A percentile compares a stretch with the other conserved stretches of the same genome.
Conservation (phyloP, 768 basidiomycete genomes). For the Atractiella rhizophila region DNA sequence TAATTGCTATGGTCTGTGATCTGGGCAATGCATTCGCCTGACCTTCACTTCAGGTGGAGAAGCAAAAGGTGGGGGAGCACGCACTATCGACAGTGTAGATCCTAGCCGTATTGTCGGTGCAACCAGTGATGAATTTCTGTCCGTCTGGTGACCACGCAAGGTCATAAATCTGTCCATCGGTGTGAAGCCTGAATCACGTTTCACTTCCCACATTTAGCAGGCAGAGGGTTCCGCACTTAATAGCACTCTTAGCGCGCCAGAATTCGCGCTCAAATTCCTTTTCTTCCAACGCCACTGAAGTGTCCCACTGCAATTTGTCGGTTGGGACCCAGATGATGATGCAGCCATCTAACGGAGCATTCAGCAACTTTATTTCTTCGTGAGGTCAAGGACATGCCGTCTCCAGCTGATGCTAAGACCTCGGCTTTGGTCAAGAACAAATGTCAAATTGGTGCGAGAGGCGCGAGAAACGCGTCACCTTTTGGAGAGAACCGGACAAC, state of each 20-base stretch:
- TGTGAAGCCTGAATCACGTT: slow-evolving; percentile 24
- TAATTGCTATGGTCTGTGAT: slow-evolving; percentile 86
- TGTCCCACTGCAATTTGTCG: slow-evolving; percentile 41
- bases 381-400: slow-evolving; percentile 29
- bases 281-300: slow-evolving; percentile 43
- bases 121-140: slow-evolving; percentile 80
- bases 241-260: slow-evolving; percentile 42
- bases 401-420: slow-evolving; percentile 81
- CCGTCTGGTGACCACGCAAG: slow-evolving; percentile 91
- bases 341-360: slow-evolving; percentile 38
- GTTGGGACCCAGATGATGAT: slow-evolving; percentile 85
- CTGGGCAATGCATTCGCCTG: slow-evolving; percentile 66
- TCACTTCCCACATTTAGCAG: neutral
- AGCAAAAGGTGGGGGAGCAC: slow-evolving; percentile 12
- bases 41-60: neutral
- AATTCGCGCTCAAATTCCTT: slow-evolving; percentile 72
- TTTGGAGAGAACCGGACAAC: slow-evolving; percentile 89
- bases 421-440: slow-evolving; percentile 34
- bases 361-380: neutral
- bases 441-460: slow-evolving; percentile 3
- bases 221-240: slow-evolving; percentile 2
- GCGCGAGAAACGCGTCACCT: slow-evolving; percentile 28
- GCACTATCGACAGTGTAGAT: slow-evolving; percentile 55
- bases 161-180: slow-evolving; percentile 90
- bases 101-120: slow-evolving; percentile 80